Evolutionary conservation across 192 early-diverging fungal genomes (phyloP).

Genomic region (Chytriomyces confervae): DNA sequence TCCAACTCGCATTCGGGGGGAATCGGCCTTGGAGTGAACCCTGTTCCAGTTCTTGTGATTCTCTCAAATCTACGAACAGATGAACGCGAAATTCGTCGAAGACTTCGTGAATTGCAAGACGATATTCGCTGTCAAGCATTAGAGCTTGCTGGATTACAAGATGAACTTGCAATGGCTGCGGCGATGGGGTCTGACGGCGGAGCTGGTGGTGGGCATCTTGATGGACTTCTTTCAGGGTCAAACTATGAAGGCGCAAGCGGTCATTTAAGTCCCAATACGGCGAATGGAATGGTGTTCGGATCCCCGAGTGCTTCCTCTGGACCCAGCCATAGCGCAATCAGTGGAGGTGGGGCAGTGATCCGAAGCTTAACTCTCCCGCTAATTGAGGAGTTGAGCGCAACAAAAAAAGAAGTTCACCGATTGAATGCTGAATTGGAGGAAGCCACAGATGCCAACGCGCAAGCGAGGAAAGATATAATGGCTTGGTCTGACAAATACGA

Average conservation of each 20-base stretch:
- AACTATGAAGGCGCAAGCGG: slow-evolving; percentile 11
- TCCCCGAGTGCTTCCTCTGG: background rate
- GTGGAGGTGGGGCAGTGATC: background rate
- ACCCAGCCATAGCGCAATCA: background rate
- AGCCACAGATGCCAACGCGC: background rate
- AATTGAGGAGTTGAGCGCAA: slow-evolving; percentile 23
- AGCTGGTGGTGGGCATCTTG: slow-evolving; percentile 28
- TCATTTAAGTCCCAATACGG: background rate
- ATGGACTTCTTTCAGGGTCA: background rate
- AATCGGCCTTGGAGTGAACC: background rate
- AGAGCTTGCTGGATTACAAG: slow-evolving; percentile 31
- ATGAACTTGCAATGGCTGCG: slow-evolving; percentile 8
- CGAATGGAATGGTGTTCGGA: background rate
- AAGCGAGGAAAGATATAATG: background rate
- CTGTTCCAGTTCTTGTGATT: background rate
- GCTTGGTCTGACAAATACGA: background rate
- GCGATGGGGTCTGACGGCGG: background rate
- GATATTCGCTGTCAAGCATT: slow-evolving; percentile 51
- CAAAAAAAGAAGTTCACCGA: slow-evolving; percentile 26
- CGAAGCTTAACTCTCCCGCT: background rate
- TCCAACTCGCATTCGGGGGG: too few species aligned
- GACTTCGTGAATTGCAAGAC: slow-evolving; percentile 51
- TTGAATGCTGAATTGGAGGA: slow-evolving; percentile 30
- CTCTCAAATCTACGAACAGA: slow-evolving; percentile 28
- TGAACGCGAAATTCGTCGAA: slow-evolving; percentile 40